These are phyloP conservation scores for Dimocarpus longan DNA, from an alignment of 345 rosid genomes.

Conservation along the genomic window DNA sequence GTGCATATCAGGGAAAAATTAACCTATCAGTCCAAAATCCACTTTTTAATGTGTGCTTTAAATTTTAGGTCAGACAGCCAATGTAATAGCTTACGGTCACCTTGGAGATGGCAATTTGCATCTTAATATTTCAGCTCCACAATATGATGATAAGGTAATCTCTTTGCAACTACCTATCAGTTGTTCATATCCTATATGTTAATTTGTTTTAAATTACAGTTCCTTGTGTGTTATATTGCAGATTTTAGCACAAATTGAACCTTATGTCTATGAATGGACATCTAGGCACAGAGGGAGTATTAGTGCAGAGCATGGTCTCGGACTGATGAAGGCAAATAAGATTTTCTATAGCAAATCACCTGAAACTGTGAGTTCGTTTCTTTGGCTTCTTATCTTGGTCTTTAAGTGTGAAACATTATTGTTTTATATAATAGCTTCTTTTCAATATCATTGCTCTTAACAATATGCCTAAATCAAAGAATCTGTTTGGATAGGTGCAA, in stretches of 20 bases:
- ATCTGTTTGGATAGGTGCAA: constrained; percentile 50
- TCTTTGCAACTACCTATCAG: constrained; percentile 4
- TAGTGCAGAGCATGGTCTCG: constrained; percentile 97
- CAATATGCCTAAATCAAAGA: constrained; percentile 17
- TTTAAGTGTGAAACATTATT: constrained; percentile 5
- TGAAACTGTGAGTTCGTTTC: constrained; percentile 55
- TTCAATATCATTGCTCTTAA: background rate
- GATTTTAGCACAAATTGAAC: constrained; percentile 82
- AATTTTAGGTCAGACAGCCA: constrained; percentile 63
- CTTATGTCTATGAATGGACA: constrained; percentile 94
- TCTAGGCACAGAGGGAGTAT: constrained; percentile 86
- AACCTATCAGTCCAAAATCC: background rate
- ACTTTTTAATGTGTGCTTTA: constrained; percentile 5
- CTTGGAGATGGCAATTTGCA: constrained; percentile 96
- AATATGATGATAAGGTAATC: constrained; percentile 65
- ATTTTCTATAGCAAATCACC: constrained; percentile 82
- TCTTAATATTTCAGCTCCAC: constrained; percentile 75
- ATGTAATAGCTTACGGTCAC: constrained; percentile 89
- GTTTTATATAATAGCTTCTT: background rate
- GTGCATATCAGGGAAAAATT: background rate
- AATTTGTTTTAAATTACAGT: background rate
- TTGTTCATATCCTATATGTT: background rate
- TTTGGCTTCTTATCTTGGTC: background rate
- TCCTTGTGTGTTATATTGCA: constrained; percentile 30
- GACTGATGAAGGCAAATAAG: constrained; percentile 90